phyloP scores from a whole-genome alignment of 148 eudicot species.

The Cornus florida region DNA sequence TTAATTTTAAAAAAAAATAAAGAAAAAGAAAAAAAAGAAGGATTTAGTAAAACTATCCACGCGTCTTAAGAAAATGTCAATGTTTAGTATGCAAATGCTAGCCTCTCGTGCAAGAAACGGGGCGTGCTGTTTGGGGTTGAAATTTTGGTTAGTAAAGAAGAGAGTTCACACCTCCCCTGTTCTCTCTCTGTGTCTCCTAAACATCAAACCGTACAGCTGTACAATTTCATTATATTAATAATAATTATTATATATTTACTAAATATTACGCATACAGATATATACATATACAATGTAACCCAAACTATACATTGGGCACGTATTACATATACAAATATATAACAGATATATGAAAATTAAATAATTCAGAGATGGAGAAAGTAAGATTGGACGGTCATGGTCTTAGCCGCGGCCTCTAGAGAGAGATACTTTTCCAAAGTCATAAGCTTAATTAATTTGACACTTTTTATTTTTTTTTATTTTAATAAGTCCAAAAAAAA shows the following conservation, averaged over 20 bases:
- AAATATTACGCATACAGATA: no score
- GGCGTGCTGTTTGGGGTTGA: conserved; percentile 4
- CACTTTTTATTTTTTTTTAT: background rate
- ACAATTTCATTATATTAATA: background rate
- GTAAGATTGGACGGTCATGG: background rate
- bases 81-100: no score
- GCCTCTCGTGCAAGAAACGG: background rate
- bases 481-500: no score
- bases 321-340: background rate
- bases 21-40: no score
- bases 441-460: background rate
- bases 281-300: no score
- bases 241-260: background rate
- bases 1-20: no score
- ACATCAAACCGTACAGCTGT: conserved; percentile 6
- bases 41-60: no score
- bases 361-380: background rate
- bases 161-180: background rate
- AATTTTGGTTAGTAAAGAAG: background rate
- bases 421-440: background rate
- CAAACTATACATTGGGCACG: background rate
- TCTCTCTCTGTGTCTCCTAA: conserved; percentile 8
- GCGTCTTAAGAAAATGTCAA: no score
- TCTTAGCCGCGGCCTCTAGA: background rate
- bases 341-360: no score